These are phyloP conservation scores for Collybiopsis confluens DNA, from an alignment of 768 basidiomycete genomes.

Conservation along the genomic window DNA sequence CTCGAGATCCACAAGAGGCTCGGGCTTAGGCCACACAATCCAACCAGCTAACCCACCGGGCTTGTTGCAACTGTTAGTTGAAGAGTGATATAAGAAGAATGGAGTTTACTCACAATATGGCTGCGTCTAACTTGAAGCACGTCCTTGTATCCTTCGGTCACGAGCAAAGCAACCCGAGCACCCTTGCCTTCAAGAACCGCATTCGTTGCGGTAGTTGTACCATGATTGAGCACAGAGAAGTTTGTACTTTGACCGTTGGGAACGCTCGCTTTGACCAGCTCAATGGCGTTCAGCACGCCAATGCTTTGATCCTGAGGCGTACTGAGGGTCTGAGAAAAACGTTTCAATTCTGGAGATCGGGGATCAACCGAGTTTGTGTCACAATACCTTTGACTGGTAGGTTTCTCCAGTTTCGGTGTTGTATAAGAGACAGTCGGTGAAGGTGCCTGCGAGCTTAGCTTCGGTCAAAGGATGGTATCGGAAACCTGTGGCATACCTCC, in stretches of 20 bases:
- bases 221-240: slow-evolving; percentile 19
- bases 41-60: slow-evolving; percentile 22
- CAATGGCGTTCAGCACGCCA: slow-evolving; percentile 21
- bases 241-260: slow-evolving; percentile 9
- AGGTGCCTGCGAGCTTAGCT: slow-evolving; percentile 6
- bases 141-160: slow-evolving; percentile 24
- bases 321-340: slow-evolving; percentile 13
- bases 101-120: slow-evolving; percentile 8
- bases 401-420: slow-evolving; percentile 19
- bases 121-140: slow-evolving; percentile 16
- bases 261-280: slow-evolving; percentile 17
- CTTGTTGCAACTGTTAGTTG: neutral
- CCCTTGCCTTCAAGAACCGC: slow-evolving; percentile 26
- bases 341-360: neutral
- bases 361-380: too few species aligned
- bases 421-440: slow-evolving; percentile 22
- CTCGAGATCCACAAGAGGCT: slow-evolving; percentile 24
- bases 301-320: slow-evolving; percentile 25
- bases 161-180: slow-evolving; percentile 22
- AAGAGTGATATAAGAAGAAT: neutral
- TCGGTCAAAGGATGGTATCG: neutral
- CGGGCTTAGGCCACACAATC: slow-evolving; percentile 25
- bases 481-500: slow-evolving; percentile 13
- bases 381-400: slow-evolving; percentile 20
- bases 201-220: slow-evolving; percentile 26